Conservation (phyloP, 768 basidiomycete species). For the Amanita muscaria region DNA sequence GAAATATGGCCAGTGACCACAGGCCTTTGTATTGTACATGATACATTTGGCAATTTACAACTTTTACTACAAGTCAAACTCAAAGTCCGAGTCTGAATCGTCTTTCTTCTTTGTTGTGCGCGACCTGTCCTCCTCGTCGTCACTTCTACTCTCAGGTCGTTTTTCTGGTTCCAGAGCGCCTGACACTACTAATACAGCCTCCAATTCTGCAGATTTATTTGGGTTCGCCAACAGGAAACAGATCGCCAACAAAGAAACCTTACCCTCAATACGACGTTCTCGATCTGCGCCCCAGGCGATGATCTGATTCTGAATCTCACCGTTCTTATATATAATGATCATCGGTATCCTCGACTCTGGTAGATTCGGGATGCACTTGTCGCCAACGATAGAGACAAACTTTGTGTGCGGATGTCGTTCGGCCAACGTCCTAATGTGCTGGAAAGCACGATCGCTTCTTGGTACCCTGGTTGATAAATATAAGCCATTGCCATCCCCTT, state of each 20-base stretch:
- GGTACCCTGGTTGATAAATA: constrained; percentile 46
- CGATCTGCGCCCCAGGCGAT: constrained; percentile 77
- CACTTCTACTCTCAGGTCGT: constrained; percentile 31
- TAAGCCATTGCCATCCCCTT: background rate
- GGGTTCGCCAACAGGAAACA: constrained; percentile 8
- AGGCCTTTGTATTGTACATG: too few species aligned
- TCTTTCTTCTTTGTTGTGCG: constrained; percentile 37
- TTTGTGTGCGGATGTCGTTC: constrained; percentile 84
- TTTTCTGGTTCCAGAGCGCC: constrained; percentile 57
- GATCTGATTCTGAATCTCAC: constrained; percentile 83
- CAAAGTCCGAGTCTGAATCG: constrained; percentile 59
- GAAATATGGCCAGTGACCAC: background rate
- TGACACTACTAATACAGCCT: constrained; percentile 56
- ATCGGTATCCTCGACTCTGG: constrained; percentile 89
- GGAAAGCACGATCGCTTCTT: constrained; percentile 66
- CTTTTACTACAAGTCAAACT: constrained; percentile 61
- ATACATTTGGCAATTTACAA: too few species aligned
- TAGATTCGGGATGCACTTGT: constrained; percentile 94
- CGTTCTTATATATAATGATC: constrained; percentile 85
- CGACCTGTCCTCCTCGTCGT: constrained; percentile 40
- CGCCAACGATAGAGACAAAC: constrained; percentile 90
- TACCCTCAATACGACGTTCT: constrained; percentile 74
- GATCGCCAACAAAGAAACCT: constrained; percentile 12
- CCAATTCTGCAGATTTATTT: constrained; percentile 44
- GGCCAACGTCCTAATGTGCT: constrained; percentile 66